These are phyloP conservation scores for Amaranthus tricolor DNA, from an alignment of 179 eudicot species.

Conservation along the genomic window DNA sequence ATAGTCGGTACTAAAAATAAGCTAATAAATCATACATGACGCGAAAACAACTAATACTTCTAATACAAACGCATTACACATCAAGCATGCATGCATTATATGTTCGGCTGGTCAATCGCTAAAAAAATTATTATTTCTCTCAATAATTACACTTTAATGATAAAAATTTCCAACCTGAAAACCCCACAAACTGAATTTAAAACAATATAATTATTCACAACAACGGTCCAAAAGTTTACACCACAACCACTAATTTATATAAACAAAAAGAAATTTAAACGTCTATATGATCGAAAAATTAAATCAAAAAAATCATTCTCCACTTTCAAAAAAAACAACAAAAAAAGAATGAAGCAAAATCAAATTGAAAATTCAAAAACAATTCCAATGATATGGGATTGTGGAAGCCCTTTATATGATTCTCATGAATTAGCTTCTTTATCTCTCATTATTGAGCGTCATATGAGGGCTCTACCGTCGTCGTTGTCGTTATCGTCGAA, in stretches of 20 bases:
- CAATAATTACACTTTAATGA: constrained; percentile 6
- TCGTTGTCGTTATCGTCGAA: background rate
- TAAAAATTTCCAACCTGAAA: constrained; percentile 17
- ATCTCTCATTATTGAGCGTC: constrained; percentile 39
- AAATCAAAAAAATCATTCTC: background rate
- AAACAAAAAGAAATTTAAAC: background rate
- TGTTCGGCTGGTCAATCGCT: constrained; percentile 15
- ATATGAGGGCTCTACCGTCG: constrained; percentile 28
- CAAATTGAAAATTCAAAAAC: constrained; percentile 15
- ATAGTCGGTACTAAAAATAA: background rate
- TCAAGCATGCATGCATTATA: constrained; percentile 9
- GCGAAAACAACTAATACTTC: constrained; percentile 10
- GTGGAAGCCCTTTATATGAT: constrained; percentile 46
- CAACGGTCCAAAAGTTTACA: background rate
- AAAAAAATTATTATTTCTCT: background rate
- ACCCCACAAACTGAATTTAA: background rate
- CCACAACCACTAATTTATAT: background rate
- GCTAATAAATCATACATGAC: constrained; percentile 18
- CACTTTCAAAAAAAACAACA: background rate
- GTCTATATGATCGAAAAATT: background rate
- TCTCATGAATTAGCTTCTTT: constrained; percentile 44
- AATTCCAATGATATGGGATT: constrained; percentile 33
- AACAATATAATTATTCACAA: background rate
- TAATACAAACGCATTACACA: too few relatives aligned
- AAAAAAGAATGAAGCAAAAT: constrained; percentile 21